These are phyloP conservation scores for Takashimella tepidaria DNA, from an alignment of 1,284 basidiomycete species.

Conservation along the genomic window DNA sequence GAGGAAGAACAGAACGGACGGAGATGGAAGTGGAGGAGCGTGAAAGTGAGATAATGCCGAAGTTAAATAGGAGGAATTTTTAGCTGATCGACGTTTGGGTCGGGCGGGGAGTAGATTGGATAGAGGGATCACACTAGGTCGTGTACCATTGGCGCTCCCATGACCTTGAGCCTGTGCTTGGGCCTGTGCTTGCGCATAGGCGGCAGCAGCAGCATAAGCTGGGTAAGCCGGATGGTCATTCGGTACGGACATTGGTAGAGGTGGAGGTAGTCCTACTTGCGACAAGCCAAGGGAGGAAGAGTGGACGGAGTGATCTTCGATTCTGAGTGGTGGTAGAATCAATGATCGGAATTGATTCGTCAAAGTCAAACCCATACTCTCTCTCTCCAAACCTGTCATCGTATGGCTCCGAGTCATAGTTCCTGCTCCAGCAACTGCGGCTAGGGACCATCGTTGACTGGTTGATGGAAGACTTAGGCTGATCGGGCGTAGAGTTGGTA, in stretches of 20 bases:
- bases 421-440: too few relatives aligned
- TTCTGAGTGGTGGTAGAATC: background rate
- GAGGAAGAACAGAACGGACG: constrained; percentile 22
- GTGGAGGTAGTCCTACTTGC: background rate
- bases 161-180: too few relatives aligned
- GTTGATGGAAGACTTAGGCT: too few relatives aligned
- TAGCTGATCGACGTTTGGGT: background rate
- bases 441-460: background rate
- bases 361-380: background rate
- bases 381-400: background rate
- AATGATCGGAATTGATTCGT: background rate
- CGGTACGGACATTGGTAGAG: background rate
- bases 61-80: background rate
- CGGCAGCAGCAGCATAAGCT: too few relatives aligned
- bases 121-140: background rate
- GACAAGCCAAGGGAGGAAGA: background rate
- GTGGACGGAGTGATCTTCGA: background rate
- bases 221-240: background rate
- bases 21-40: constrained; percentile 59
- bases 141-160: too few relatives aligned
- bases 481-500: too few relatives aligned
- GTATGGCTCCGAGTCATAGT: background rate
- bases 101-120: background rate
- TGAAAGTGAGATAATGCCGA: constrained; percentile 17
- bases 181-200: too few relatives aligned